phyloP scores from a whole-genome alignment of 2,329 filamentous ascomycete genomes.

The Fusarium algeriense region DNA sequence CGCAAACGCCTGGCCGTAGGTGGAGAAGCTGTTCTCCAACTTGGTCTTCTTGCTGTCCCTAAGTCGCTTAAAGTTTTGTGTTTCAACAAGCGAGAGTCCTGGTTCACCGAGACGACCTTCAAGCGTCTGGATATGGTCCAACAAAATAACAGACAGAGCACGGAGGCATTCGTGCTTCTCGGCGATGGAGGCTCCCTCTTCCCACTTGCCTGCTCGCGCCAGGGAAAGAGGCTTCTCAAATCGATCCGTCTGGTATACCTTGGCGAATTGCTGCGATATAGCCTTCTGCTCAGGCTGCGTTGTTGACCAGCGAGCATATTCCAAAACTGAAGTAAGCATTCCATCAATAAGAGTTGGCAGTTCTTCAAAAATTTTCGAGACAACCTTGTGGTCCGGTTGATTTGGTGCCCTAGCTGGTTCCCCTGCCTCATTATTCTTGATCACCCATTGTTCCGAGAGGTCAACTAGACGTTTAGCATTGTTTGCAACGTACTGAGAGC shows the following conservation, averaged over 20 bases:
- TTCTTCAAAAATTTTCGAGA: slow-evolving; percentile 61
- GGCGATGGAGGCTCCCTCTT: slow-evolving; percentile 68
- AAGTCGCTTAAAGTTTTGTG: slow-evolving; percentile 50
- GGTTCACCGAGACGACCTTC: slow-evolving; percentile 48
- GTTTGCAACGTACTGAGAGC: slow-evolving; percentile 71
- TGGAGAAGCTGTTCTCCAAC: slow-evolving; percentile 69
- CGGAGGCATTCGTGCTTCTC: slow-evolving; percentile 68
- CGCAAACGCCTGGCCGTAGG: slow-evolving; percentile 75
- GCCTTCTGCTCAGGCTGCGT: slow-evolving; percentile 59
- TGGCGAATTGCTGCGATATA: slow-evolving; percentile 60
- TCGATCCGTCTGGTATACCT: slow-evolving; percentile 63
- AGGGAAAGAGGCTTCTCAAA: slow-evolving; percentile 66
- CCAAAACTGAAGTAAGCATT: slow-evolving; percentile 66
- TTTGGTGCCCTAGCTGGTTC: slow-evolving; percentile 50
- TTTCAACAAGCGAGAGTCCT: slow-evolving; percentile 47
- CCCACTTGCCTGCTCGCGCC: slow-evolving; percentile 67
- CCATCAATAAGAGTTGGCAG: slow-evolving; percentile 66
- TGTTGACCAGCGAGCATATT: slow-evolving; percentile 64
- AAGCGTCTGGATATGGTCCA: slow-evolving; percentile 63
- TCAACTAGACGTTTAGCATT: slow-evolving; percentile 71
- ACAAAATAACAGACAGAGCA: slow-evolving; percentile 68
- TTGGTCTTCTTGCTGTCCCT: slow-evolving; percentile 59
- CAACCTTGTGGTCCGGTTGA: slow-evolving; percentile 55
- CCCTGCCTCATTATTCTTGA: slow-evolving; percentile 56
- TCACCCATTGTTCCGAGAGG: slow-evolving; percentile 67